Base-by-base conservation (phyloP, 352 stramenopile genomes). In the Pythium myriotylum region DNA sequence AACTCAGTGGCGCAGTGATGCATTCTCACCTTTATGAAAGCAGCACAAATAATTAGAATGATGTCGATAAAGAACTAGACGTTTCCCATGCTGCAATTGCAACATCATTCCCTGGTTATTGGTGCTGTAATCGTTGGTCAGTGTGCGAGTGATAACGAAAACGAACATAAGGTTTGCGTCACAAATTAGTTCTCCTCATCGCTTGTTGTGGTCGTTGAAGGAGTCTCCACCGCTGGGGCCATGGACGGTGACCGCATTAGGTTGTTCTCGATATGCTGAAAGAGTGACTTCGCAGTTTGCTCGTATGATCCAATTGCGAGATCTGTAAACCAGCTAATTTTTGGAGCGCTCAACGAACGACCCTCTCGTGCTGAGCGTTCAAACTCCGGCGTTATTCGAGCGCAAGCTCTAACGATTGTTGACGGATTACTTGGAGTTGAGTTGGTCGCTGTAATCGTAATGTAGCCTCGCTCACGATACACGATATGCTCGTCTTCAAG, bases 381-480 rank as follows among this genome's bases (percentile, higher is more conserved):
- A 27, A 5, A 17, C 4, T 59, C 41, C 4, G 53, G 53, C 22
- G 24, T 50, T 3, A 49, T 3, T 16, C 40, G 53, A 17, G 46
- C 13, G 27, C 53, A 51, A 23, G 22, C 26, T 32, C 42, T 59
- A 1, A 51, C 27, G 13, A 51, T 51, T 1, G 53, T 51, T 17
- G 53, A 49, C 13, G 53, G 40, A 43, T 17, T 43, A 14, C 13
- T 43, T 22, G 37, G 12, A 23, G 27, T 8, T 24, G 19, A 17
- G 20, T 27, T 24, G 3, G 24, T 24, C 53, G 8, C 13, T 43
- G 50, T 39, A 17, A 59, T 51, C 17, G 19, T 16, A 6, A 51
- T 23, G 41, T 59, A 59, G 3, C 53, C 53, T 43, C 37, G 37
- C 37, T 59, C 53, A 22, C 41, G 39, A 40, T 24, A 59, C 12